phyloP scores from a whole-genome alignment of 1,284 basidiomycete genomes.

The Cryptococcus jaspeensis region DNA sequence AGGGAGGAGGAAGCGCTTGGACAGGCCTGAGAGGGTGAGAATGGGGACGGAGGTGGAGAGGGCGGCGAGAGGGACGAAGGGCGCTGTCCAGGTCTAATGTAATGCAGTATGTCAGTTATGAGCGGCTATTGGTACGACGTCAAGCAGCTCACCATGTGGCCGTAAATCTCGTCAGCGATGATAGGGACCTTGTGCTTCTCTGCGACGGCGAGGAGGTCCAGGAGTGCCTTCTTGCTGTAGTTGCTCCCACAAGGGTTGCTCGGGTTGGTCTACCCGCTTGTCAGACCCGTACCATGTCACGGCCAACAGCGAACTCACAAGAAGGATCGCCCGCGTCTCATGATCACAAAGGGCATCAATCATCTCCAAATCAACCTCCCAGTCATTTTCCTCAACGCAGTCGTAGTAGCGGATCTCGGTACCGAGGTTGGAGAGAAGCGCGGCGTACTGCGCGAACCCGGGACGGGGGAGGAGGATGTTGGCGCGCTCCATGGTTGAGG shows the following conservation, averaged over 20 bases:
- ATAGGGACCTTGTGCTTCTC: constrained; percentile 42
- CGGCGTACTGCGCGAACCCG: constrained; percentile 49
- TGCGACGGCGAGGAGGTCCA: constrained; percentile 39
- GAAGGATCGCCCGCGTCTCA: constrained; percentile 44
- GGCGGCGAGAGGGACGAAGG: constrained; percentile 45
- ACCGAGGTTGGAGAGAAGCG: constrained; percentile 35
- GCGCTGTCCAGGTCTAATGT: constrained; percentile 25
- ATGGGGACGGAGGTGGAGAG: constrained; percentile 43
- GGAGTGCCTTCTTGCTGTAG: constrained; percentile 40
- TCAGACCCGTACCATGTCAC: not conserved
- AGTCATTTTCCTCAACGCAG: constrained; percentile 41
- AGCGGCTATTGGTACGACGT: not conserved
- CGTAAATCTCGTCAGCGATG: constrained; percentile 50
- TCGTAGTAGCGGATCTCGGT: constrained; percentile 47
- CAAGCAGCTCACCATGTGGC: constrained; percentile 35
- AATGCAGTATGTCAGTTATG: not conserved
- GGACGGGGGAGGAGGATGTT: constrained; percentile 49
- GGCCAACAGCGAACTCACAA: constrained; percentile 26
- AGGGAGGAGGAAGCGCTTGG: constrained; percentile 49
- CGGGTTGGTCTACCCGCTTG: constrained; percentile 37
- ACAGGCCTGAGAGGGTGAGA: constrained; percentile 47
- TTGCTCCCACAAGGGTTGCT: constrained; percentile 51
- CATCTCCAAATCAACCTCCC: constrained; percentile 46
- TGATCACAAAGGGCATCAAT: constrained; percentile 45
- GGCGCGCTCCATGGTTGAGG: constrained; percentile 16